Conservation (phyloP, 164 flowering plant species). For the Litsea cubeba region DNA sequence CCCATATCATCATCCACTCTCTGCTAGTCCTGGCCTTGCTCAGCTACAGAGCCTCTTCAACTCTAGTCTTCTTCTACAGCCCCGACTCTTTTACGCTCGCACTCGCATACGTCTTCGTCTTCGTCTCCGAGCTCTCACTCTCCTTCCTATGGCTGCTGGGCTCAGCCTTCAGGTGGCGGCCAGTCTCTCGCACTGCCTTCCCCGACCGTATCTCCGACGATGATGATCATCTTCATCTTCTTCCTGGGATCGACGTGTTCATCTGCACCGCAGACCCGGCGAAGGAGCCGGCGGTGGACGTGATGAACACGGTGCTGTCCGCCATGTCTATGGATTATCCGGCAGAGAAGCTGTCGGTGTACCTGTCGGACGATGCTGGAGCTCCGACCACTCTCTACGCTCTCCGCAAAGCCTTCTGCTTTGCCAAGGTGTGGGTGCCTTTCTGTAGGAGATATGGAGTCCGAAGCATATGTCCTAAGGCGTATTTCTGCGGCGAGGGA, state of each 20-base stretch:
- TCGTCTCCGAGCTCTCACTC: conserved; percentile 37
- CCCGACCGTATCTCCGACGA: conserved; percentile 40
- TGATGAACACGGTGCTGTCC: conserved; percentile 71
- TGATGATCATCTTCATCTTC: conserved; percentile 4
- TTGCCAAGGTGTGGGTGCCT: conserved; percentile 53
- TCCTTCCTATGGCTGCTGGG: conserved; percentile 40
- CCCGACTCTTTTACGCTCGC: background rate
- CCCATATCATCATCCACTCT: conserved; percentile 1
- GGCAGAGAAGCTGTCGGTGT: conserved; percentile 49
- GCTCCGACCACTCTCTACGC: conserved; percentile 36
- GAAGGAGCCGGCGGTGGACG: conserved; percentile 48
- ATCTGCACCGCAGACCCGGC: conserved; percentile 58
- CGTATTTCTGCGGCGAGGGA: conserved; percentile 31
- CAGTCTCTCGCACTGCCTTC: conserved; percentile 38
- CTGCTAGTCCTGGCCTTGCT: conserved; percentile 4
- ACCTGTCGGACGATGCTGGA: conserved; percentile 67
- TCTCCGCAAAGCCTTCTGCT: conserved; percentile 35
- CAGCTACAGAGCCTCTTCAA: conserved; percentile 13
- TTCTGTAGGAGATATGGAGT: conserved; percentile 48
- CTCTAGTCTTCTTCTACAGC: background rate
- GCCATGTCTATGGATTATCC: conserved; percentile 70
- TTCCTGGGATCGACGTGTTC: conserved; percentile 51
- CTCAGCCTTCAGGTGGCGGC: conserved; percentile 44
- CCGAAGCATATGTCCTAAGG: conserved; percentile 41
- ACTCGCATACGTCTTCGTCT: conserved; percentile 30